Conservation (phyloP, 148 eudicot species). For the Fagopyrum homotropicum region DNA sequence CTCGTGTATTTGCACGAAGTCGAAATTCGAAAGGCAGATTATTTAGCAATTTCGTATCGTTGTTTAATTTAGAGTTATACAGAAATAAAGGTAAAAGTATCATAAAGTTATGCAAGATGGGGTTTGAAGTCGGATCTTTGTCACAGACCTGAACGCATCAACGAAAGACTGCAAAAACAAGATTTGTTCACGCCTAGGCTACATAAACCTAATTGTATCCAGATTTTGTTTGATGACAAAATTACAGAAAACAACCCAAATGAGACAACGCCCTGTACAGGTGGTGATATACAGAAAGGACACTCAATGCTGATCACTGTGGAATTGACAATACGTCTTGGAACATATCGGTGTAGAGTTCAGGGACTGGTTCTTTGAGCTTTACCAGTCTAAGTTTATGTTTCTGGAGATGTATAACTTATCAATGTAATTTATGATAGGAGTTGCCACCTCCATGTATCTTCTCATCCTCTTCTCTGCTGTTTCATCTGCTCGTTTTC, state of each 20-base stretch:
- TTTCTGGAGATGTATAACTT: constrained; percentile 47
- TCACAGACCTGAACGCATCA: background rate
- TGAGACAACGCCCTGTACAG: background rate
- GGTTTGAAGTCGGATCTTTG: background rate
- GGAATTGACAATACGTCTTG: background rate
- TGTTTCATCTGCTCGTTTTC: constrained; percentile 43
- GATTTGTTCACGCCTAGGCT: background rate
- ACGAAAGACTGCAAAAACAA: background rate
- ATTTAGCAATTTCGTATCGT: too few relatives aligned
- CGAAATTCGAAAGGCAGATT: too few relatives aligned
- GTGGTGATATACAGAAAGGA: background rate
- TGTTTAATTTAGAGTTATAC: too few relatives aligned
- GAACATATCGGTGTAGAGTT: background rate
- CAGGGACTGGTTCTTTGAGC: background rate
- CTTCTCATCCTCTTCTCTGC: constrained; percentile 80
- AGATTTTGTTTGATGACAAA: background rate
- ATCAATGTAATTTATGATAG: constrained; percentile 78
- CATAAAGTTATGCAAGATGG: background rate
- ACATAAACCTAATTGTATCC: background rate
- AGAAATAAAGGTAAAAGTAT: too few relatives aligned
- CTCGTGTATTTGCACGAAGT: too few relatives aligned
- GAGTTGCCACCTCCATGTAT: constrained; percentile 63
- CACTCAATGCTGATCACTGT: background rate
- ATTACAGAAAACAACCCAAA: background rate
- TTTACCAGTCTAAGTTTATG: constrained; percentile 81